Evolutionary conservation across 139 green algal species (phyloP), one percentile per base, ranked within the genome.

Genomic region (Closterium sp.): DNA sequence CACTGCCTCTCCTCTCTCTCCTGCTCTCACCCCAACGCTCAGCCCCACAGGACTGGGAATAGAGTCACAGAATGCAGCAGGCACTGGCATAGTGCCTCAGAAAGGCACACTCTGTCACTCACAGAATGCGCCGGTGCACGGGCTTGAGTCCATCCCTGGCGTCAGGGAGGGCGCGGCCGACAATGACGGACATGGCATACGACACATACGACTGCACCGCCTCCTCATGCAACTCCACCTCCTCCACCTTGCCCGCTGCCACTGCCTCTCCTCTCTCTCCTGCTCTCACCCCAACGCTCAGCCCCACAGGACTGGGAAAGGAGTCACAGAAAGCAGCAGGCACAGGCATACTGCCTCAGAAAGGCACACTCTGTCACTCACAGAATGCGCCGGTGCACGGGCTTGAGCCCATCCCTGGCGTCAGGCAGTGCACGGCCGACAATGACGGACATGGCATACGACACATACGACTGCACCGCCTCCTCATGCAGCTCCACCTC

Each of bases 181-280:
- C 97, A 30, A 99, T 99, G 29, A 99, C 98, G 32, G 96, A 98
- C 98, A 99, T 99, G 29, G 97, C 98, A 91, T 99, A 99, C 27
- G 93, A 21, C 28, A 91, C 27, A n/a, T 95, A 95, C 22, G 85
- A 88, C n/a, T 93, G n/a, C n/a, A n/a, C n/a, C n/a, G n/a, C n/a
- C n/a, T n/a, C n/a, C n/a, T n/a, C n/a, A n/a, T n/a, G n/a, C 42
- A 11, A 2, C 29, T 21, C 92, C 90, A 90, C 87, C 30, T 31
- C 31, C 34, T 87, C 13, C 31, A 93, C 70, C 45, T 70, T 70
- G 9, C 45, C 4, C 11, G 45, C 45, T 70, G 4, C n/a, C n/a
- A n/a, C n/a, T n/a, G n/a, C n/a, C n/a, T 70, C 32, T 38, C 32
- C 32, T 38, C 32, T 38, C 32, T 38, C 32, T 38, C 32, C 32